These are phyloP conservation scores for Miamiensis avidus DNA, from an alignment of 169 alveolate species.

Conservation along the genomic window DNA sequence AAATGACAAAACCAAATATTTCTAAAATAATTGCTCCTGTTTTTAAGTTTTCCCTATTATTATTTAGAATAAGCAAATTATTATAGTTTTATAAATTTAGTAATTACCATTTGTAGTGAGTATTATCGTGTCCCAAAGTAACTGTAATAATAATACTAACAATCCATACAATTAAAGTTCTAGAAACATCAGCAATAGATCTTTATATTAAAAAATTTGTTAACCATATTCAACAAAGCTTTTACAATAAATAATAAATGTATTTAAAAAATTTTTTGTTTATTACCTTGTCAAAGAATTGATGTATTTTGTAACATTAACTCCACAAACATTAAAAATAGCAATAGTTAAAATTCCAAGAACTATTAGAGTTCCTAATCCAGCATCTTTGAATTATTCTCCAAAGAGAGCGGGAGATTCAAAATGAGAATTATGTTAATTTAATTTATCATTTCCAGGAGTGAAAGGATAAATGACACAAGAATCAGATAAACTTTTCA, in stretches of 20 bases:
- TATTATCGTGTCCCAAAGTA: conserved; percentile 39
- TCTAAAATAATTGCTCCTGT: conserved; percentile 36
- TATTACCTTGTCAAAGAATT: conserved; percentile 53
- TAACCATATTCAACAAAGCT: too few relatives aligned
- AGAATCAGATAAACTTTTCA: not conserved
- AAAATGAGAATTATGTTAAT: not conserved
- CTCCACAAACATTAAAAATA: conserved; percentile 61
- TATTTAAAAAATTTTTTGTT: not conserved
- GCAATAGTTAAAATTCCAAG: conserved; percentile 65
- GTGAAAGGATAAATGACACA: not conserved
- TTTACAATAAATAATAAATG: too few relatives aligned
- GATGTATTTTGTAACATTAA: conserved; percentile 61
- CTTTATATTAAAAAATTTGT: conserved; percentile 15
- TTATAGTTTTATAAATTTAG: too few relatives aligned
- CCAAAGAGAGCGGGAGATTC: conserved; percentile 14
- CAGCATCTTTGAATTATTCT: conserved; percentile 2
- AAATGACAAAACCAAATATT: conserved; percentile 31
- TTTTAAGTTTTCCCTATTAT: conserved; percentile 21
- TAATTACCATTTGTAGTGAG: conserved; percentile 20
- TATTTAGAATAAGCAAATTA: too few relatives aligned
- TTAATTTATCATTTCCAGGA: not conserved
- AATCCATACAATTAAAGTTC: conserved; percentile 64
- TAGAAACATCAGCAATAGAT: conserved; percentile 61
- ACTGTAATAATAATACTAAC: conserved; percentile 54
- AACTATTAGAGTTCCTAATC: conserved; percentile 27